These are phyloP conservation scores for Termitomyces sp. DNA, from an alignment of 768 basidiomycete genomes.

Conservation along the genomic window DNA sequence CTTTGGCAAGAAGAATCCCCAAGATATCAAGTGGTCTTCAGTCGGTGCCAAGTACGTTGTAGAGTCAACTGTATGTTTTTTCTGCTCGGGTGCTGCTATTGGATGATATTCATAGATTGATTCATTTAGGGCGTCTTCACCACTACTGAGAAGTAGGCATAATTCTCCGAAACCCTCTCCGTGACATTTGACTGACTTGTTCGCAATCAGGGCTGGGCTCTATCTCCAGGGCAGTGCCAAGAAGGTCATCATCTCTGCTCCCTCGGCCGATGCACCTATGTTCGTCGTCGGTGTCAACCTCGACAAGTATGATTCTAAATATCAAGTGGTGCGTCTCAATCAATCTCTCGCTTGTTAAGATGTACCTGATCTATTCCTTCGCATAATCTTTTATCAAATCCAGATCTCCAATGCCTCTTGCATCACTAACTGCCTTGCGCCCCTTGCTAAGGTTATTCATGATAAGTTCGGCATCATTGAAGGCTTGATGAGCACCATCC, in stretches of 20 bases:
- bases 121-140: slow-evolving; percentile 88
- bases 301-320: slow-evolving; percentile 82
- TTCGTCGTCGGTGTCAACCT: slow-evolving; percentile 95
- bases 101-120: not conserved
- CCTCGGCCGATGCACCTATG: slow-evolving; percentile 96
- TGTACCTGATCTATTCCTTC: slow-evolving; percentile 3
- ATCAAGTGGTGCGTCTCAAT: slow-evolving; percentile 64
- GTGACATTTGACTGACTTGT: slow-evolving; percentile 10
- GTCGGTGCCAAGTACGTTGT: slow-evolving; percentile 90
- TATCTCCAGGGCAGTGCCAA: slow-evolving; percentile 99
- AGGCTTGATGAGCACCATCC: slow-evolving; percentile 98
- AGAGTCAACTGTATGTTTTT: slow-evolving; percentile 78
- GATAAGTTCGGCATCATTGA: slow-evolving; percentile 97
- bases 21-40: slow-evolving; percentile 75
- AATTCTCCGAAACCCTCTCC: not conserved
- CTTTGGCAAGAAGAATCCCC: slow-evolving; percentile 83
- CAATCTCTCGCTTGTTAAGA: not conserved
- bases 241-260: slow-evolving; percentile 99
- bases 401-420: slow-evolving; percentile 98
- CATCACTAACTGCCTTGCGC: slow-evolving; percentile 99
- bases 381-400: not conserved
- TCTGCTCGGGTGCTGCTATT: not conserved
- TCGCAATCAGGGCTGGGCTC: slow-evolving; percentile 59
- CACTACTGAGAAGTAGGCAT: slow-evolving; percentile 74
- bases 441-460: slow-evolving; percentile 95